Percentiles rank a stretch among this genome's conserved stretches.
These are phyloP conservation scores for Teratosphaeria destructans DNA, from an alignment of 2,329 filamentous ascomycete species.

Conservation along the genomic window DNA sequence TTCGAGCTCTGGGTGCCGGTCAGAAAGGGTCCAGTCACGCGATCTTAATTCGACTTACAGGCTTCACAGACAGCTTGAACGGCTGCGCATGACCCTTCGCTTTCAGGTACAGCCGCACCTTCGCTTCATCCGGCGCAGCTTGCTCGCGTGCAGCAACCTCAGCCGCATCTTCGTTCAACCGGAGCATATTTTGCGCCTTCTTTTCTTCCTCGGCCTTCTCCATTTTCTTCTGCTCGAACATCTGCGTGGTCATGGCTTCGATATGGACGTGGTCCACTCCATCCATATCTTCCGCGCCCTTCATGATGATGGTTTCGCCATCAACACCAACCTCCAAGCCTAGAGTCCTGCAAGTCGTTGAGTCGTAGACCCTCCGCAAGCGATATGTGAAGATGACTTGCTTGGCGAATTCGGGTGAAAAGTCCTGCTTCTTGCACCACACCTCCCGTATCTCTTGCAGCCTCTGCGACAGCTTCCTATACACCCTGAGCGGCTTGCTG, in stretches of 20 bases:
- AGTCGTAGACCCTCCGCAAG: constrained; percentile 59
- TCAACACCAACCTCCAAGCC: constrained; percentile 44
- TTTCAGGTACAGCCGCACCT: constrained; percentile 41
- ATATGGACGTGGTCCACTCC: constrained; percentile 56
- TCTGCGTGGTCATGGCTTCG: constrained; percentile 63
- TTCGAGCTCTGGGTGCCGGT: constrained; percentile 40
- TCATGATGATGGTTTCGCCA: constrained; percentile 26
- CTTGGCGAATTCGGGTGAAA: constrained; percentile 39
- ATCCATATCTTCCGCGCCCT: constrained; percentile 38
- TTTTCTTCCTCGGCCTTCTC: constrained; percentile 31
- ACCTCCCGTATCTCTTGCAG: constrained; percentile 56
- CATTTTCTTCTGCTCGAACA: constrained; percentile 43
- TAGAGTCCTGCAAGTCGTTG: constrained; percentile 61
- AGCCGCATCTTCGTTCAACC: neutral
- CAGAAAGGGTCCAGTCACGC: neutral
- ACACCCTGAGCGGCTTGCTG: constrained; percentile 52
- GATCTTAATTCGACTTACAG: constrained; percentile 27
- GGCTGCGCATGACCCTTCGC: constrained; percentile 39
- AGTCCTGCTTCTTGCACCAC: constrained; percentile 57
- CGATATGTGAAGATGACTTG: constrained; percentile 72
- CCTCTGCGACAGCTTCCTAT: constrained; percentile 55
- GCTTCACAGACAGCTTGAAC: constrained; percentile 41
- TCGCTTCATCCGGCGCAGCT: constrained; percentile 18
- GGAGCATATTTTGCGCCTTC: constrained; percentile 1
- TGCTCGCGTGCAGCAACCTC: constrained; percentile 22